These are phyloP conservation scores for Nigrospora sphaerica DNA, from an alignment of 2,329 filamentous ascomycete genomes.

Conservation along the genomic window DNA sequence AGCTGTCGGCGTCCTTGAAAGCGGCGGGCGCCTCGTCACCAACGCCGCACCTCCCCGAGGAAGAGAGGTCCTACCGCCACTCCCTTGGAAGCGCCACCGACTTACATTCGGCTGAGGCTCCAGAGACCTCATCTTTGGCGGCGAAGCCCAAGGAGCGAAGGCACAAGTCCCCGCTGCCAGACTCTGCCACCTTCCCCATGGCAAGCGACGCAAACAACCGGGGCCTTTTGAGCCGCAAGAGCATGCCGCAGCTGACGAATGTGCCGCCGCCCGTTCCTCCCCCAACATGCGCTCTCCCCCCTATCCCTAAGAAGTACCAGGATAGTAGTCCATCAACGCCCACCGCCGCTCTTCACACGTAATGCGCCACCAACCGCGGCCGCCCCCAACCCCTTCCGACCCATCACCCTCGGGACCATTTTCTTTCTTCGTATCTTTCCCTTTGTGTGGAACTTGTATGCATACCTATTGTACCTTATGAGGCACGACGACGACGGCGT, in stretches of 20 bases:
- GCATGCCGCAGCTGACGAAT: conserved; percentile 9
- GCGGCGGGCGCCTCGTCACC: no score
- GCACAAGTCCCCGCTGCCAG: no score
- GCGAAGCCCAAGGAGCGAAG: neutral
- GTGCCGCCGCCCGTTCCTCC: conserved; percentile 8
- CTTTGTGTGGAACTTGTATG: neutral
- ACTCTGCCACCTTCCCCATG: neutral
- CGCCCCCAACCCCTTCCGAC: no score
- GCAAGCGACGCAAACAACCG: conserved; percentile 1
- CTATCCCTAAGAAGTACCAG: conserved; percentile 7
- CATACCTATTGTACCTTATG: no score
- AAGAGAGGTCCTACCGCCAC: neutral
- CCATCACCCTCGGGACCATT: no score
- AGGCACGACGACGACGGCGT: no score
- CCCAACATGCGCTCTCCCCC: conserved; percentile 8
- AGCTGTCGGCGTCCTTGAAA: neutral
- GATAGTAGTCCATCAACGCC: no score
- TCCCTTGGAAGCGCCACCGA: neutral
- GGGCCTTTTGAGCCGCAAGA: conserved; percentile 3
- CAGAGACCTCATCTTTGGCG: neutral
- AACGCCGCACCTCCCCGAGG: neutral
- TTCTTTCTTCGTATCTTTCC: neutral
- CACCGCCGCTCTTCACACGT: no score
- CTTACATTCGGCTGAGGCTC: neutral
- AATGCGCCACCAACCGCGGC: no score